phyloP scores from a whole-genome alignment of 73 alveolate species.

The Uronychia binucleata region DNA sequence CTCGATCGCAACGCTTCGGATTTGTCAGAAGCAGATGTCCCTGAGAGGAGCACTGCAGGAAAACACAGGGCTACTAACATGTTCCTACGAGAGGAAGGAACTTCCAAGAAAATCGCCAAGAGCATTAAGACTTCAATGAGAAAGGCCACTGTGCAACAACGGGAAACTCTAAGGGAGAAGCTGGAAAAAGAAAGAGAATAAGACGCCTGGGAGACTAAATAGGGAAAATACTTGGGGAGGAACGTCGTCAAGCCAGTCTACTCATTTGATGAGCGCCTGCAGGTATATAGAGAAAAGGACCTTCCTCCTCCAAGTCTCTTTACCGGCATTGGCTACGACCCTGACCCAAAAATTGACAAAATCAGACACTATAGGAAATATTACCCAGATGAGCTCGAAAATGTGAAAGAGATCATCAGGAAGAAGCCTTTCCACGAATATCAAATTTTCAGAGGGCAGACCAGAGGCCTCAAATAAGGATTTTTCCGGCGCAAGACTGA shows the following conservation, averaged over 20 bases:
- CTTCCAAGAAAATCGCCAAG: background rate
- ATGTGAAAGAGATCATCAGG: constrained; percentile 56
- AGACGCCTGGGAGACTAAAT: background rate
- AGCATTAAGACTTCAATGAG: constrained; percentile 2
- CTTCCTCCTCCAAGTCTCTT: constrained; percentile 27
- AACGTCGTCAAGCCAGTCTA: constrained; percentile 7
- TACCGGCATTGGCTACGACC: constrained; percentile 42
- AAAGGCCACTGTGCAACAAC: background rate
- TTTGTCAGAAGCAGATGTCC: constrained; percentile 1
- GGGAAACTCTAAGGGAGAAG: background rate
- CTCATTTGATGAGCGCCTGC: constrained; percentile 27
- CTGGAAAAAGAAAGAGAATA: background rate
- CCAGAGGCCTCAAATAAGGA: constrained; percentile 61
- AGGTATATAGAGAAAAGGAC: constrained; percentile 21
- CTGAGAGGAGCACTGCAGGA: background rate
- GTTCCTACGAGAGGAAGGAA: background rate
- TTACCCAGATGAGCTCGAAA: constrained; percentile 80
- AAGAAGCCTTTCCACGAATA: constrained; percentile 51
- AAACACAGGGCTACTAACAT: background rate
- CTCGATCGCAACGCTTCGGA: background rate
- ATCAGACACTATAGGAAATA: constrained; percentile 84
- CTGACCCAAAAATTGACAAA: constrained; percentile 23
- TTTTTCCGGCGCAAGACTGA: constrained; percentile 45
- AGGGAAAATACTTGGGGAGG: background rate
- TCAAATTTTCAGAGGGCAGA: constrained; percentile 60